phyloP scores from a whole-genome alignment of 192 early-diverging fungal genomes.

The Coemansia sp. region DNA sequence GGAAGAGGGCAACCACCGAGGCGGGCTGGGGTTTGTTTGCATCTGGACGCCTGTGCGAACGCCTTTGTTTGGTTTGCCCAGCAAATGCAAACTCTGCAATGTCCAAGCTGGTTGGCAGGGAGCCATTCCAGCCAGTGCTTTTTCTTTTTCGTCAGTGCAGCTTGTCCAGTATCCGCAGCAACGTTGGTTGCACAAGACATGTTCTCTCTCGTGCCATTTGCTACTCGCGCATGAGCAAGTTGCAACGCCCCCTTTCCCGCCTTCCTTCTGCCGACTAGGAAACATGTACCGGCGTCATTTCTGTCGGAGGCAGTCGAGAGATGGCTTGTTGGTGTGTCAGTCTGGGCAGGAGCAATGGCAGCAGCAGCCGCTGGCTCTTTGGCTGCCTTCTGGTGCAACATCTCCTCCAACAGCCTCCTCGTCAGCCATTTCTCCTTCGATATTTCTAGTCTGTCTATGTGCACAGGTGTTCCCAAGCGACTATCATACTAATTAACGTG shows the following conservation, averaged over 20 bases:
- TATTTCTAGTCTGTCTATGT: no score
- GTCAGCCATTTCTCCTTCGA: no score
- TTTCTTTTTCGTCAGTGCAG: no score
- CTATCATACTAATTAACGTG: slow-evolving; percentile 2
- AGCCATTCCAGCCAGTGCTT: neutral
- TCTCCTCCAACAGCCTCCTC: no score
- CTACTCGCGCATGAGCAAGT: slow-evolving; percentile 1
- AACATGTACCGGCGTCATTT: no score
- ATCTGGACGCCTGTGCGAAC: neutral
- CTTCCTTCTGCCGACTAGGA: no score
- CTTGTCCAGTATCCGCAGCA: no score
- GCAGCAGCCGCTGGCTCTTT: no score
- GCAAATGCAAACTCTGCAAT: neutral
- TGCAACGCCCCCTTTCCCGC: neutral
- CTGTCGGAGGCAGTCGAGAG: no score
- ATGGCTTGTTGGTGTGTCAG: neutral
- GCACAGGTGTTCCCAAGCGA: no score
- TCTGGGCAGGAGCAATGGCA: no score
- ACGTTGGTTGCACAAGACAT: slow-evolving; percentile 1
- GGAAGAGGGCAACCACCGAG: neutral
- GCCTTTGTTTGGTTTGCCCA: slow-evolving; percentile 2
- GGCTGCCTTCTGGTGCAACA: no score
- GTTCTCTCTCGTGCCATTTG: neutral
- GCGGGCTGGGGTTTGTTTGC: slow-evolving; percentile 1
- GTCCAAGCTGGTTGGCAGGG: neutral